Evolutionary conservation across 768 basidiomycete species (phyloP), one percentile per base, ranked within the genome.

Genomic region (Tricholoma terreum): DNA sequence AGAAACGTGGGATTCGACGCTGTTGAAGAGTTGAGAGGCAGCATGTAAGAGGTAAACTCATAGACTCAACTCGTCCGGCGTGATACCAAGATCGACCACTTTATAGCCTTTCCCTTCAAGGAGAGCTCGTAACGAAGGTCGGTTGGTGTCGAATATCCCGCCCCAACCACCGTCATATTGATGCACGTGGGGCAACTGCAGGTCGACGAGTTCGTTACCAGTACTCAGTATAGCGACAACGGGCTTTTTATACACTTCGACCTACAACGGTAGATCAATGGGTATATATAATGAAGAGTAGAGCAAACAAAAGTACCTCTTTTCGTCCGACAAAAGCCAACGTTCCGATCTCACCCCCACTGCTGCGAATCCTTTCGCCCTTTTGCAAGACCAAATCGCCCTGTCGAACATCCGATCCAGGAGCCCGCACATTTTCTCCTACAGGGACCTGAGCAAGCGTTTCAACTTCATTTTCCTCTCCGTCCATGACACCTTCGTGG

Each of bases 281-380:
- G 36, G 34, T 56, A 22, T 40, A 22, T 24, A 33, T n/a, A 1
- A 57, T 9, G 27, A 27, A 40, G 35, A 12, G 10, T 54, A 36
- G 27, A 36, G 40, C 21, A 15, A 42, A 54, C 30, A 24, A 35
- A 59, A 76, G 35, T 45, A 91, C 92, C 79, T 86, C 80, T 62
- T 77, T 82, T 55, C 83, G 74, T 7, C 92, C 92, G 14, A 95
- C 83, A 61, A 93, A 94, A 4, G 85, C 79, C 30, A 96, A 68
- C 1, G 92, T 87, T 4, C 92, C 93, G 6, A 94, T 78, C 65
- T 96, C 93, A 0, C 93, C 93, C 4, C 93, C 93, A 6, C 79
- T 74, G 48, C 80, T 79, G 15, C 76, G 76, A 12, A 96, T 72
- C 17, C 84, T 70, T 17, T 86, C 83, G 1, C 87, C 86, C 49